phyloP scores from a whole-genome alignment of 2,329 filamentous ascomycete genomes.

The Colletotrichum falcatum region DNA sequence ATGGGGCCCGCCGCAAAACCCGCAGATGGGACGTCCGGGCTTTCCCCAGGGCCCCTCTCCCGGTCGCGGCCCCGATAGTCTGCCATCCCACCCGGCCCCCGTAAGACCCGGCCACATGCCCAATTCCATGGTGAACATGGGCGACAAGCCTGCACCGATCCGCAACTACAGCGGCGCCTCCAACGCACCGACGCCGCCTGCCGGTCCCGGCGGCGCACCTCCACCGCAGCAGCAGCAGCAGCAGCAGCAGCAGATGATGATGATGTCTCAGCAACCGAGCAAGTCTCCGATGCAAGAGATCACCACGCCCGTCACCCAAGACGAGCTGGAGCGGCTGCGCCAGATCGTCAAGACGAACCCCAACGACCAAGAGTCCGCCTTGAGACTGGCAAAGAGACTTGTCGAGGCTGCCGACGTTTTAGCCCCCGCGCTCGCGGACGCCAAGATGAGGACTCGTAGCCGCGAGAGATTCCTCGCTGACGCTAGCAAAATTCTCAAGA shows the following conservation, averaged over 20 bases:
- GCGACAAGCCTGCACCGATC: slow-evolving; percentile 68
- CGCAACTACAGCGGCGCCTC: slow-evolving; percentile 66
- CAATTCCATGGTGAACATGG: slow-evolving; percentile 67
- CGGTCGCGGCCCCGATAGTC: slow-evolving; percentile 56
- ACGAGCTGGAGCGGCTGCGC: slow-evolving; percentile 82
- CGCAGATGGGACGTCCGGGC: slow-evolving; percentile 42
- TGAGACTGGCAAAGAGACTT: slow-evolving; percentile 83
- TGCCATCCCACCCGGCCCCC: slow-evolving; percentile 72
- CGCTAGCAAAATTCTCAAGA: slow-evolving; percentile 92
- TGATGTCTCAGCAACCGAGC: slow-evolving; percentile 44
- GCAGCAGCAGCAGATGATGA: too few relatives aligned
- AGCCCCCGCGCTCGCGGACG: slow-evolving; percentile 72
- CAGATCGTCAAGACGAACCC: slow-evolving; percentile 77
- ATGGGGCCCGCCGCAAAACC: slow-evolving; percentile 37
- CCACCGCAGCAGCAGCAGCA: slow-evolving; percentile 51
- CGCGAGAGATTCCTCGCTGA: slow-evolving; percentile 88
- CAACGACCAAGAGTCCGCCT: slow-evolving; percentile 75
- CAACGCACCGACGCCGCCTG: slow-evolving; percentile 56
- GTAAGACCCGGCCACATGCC: slow-evolving; percentile 72
- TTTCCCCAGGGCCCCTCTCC: slow-evolving; percentile 46
- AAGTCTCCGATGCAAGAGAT: slow-evolving; percentile 29
- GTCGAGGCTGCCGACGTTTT: slow-evolving; percentile 87
- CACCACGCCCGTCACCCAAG: slow-evolving; percentile 74
- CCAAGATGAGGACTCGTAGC: slow-evolving; percentile 78
- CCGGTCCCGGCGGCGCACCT: slow-evolving; percentile 48